These are phyloP conservation scores for Alternaria hordeiaustralica DNA, from an alignment of 2,329 filamentous ascomycete species.

Conservation along the genomic window DNA sequence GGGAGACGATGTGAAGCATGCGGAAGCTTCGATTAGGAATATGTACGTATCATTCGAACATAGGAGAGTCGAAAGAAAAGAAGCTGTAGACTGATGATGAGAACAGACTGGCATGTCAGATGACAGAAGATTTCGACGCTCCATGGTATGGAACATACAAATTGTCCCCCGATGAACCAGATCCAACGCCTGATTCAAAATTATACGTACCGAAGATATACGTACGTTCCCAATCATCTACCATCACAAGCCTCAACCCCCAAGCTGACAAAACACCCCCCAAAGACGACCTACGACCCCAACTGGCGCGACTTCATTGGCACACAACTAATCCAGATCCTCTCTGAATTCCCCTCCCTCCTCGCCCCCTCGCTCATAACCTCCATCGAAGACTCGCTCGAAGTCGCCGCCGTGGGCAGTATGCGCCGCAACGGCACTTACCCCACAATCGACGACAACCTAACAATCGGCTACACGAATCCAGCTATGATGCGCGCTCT, in stretches of 20 bases:
- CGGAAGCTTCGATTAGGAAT: slow-evolving; percentile 46
- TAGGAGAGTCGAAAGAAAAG: not conserved
- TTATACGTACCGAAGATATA: slow-evolving; percentile 43
- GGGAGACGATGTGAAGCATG: slow-evolving; percentile 46
- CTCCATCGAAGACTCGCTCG: slow-evolving; percentile 48
- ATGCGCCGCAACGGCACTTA: slow-evolving; percentile 53
- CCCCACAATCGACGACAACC: slow-evolving; percentile 45
- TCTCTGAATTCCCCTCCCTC: slow-evolving; percentile 45
- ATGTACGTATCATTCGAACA: slow-evolving; percentile 17
- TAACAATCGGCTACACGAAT: slow-evolving; percentile 52
- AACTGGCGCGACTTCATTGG: slow-evolving; percentile 52
- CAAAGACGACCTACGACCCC: slow-evolving; percentile 24
- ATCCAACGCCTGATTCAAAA: slow-evolving; percentile 35
- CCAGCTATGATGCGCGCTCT: slow-evolving; percentile 52
- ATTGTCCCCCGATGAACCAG: slow-evolving; percentile 51
- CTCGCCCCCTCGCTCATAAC: slow-evolving; percentile 41
- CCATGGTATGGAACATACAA: slow-evolving; percentile 54
- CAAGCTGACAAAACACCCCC: not conserved
- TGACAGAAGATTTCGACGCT: slow-evolving; percentile 48
- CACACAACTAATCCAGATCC: slow-evolving; percentile 46
- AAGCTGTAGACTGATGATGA: not conserved
- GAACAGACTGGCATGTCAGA: slow-evolving; percentile 32
- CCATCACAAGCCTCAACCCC: not conserved
- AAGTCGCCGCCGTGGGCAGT: slow-evolving; percentile 47
- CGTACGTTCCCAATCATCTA: not conserved